These are phyloP conservation scores for Aspergillus neotritici DNA, from an alignment of 2,329 filamentous ascomycete species.

Conservation along the genomic window DNA sequence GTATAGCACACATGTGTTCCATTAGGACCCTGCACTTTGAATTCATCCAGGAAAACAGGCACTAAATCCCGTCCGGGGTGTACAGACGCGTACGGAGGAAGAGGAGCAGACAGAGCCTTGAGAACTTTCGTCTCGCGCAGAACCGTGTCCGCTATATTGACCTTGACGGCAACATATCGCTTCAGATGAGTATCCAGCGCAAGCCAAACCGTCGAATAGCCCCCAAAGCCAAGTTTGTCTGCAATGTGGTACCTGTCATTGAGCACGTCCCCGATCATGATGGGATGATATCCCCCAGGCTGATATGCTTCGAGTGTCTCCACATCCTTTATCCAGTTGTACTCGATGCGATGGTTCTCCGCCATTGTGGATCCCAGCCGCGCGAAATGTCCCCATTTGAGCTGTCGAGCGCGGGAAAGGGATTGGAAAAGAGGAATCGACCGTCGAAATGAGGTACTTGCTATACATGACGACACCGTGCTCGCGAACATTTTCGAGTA, in stretches of 20 bases:
- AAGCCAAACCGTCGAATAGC: slow-evolving; percentile 41
- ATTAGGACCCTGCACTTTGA: no score
- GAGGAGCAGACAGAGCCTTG: slow-evolving; percentile 12
- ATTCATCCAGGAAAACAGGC: no score
- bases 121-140: slow-evolving; percentile 18
- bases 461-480: neutral
- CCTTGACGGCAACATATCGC: slow-evolving; percentile 28
- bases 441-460: neutral
- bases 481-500: neutral
- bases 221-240: slow-evolving; percentile 41
- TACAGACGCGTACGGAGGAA: no score
- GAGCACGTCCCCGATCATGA: slow-evolving; percentile 29
- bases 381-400: neutral
- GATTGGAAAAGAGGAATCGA: slow-evolving; percentile 1
- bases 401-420: neutral
- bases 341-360: slow-evolving; percentile 12
- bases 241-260: slow-evolving; percentile 33
- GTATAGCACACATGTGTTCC: no score
- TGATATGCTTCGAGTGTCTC: slow-evolving; percentile 27
- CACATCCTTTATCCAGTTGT: slow-evolving; percentile 26
- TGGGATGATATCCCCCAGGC: slow-evolving; percentile 32
- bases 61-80: no score
- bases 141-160: slow-evolving; percentile 18
- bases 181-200: slow-evolving; percentile 26
- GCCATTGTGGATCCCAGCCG: slow-evolving; percentile 4